Base-by-base conservation (phyloP, 768 basidiomycete genomes). In the Astraeus odoratus region DNA sequence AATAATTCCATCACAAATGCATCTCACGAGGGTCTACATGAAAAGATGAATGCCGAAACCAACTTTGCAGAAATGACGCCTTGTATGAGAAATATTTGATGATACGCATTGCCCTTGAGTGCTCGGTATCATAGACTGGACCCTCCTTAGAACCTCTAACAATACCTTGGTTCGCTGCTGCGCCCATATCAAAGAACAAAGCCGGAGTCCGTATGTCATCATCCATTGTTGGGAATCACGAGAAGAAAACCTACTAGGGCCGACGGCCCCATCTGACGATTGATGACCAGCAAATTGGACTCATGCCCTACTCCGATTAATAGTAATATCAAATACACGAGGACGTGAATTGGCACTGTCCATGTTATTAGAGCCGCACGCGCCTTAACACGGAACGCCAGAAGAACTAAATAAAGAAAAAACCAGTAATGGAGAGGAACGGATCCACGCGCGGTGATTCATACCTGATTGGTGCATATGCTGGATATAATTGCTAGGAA, bases 11-110 rank as follows among this genome's bases (percentile, higher is more conserved):
- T n/a, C n/a, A n/a, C n/a, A n/a, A n/a, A n/a, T n/a, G n/a, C n/a
- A n/a, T n/a, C n/a, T n/a, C n/a, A n/a, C n/a, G n/a, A n/a, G n/a
- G 22, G 23, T 39, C 8, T 10, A 18, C n/a, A n/a, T 34, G 34
- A 18, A 51, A 13, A 16, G n/a, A 29, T 6, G 13, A 29, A 13
- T 20, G 40, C 20, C 16, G 30, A 2, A 5, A 63, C 72, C 58
- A 48, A 82, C 83, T 70, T 50, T 77, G 69, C 35, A 84, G 60
- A 61, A 84, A 86, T 0, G 83, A 80, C 1, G 69, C 51, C 61
- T 87, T 83, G 50, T 84, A 86, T 18, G 77, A 80, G 58, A 87
- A 87, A 53, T 80, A 83, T 59, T 85, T 86, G 43, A 87, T 78
- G n/a, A 84, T 72, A 4, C 80, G 73, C 81, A 86, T 84, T 1